Evolutionary conservation across 2,329 filamentous ascomycete species (phyloP).

Genomic region (Colletotrichum higginsianum): DNA sequence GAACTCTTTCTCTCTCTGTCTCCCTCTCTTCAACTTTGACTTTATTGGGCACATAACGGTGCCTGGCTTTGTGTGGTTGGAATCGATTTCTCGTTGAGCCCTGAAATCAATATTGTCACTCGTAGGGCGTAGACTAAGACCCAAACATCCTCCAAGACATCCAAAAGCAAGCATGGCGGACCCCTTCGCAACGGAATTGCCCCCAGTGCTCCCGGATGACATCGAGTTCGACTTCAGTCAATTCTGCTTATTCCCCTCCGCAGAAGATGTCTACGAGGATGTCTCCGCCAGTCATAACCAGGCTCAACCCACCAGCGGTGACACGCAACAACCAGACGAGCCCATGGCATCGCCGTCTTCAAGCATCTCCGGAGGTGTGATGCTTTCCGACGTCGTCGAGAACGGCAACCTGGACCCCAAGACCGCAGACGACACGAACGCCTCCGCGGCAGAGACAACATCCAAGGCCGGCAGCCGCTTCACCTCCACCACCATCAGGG

Average conservation of each 20-base stretch:
- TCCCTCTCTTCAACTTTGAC: too few species aligned
- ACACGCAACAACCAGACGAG: too few species aligned
- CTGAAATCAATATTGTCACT: not conserved
- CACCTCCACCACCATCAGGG: constrained; percentile 52
- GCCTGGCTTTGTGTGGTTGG: too few species aligned
- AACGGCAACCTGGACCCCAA: too few species aligned
- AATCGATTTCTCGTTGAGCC: not conserved
- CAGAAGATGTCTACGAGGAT: not conserved
- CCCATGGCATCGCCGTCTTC: not conserved
- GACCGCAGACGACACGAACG: not conserved
- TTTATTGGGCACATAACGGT: too few species aligned
- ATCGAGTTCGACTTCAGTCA: constrained; percentile 13
- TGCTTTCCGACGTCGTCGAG: not conserved
- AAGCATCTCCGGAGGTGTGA: constrained; percentile 20
- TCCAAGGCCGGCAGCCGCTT: constrained; percentile 29
- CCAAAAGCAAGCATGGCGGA: not conserved
- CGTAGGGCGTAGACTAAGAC: too few species aligned
- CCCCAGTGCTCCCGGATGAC: not conserved
- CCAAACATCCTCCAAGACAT: too few species aligned
- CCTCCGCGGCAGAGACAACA: not conserved
- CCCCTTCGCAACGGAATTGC: not conserved
- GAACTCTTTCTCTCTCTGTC: too few species aligned
- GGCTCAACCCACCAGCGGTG: not conserved
- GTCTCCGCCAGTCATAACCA: not conserved
- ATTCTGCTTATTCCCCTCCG: not conserved